Evolutionary conservation across 495 filamentous ascomycete species (phyloP), one percentile per base, ranked within the genome.

Genomic region (Hyaloscypha finlandica): DNA sequence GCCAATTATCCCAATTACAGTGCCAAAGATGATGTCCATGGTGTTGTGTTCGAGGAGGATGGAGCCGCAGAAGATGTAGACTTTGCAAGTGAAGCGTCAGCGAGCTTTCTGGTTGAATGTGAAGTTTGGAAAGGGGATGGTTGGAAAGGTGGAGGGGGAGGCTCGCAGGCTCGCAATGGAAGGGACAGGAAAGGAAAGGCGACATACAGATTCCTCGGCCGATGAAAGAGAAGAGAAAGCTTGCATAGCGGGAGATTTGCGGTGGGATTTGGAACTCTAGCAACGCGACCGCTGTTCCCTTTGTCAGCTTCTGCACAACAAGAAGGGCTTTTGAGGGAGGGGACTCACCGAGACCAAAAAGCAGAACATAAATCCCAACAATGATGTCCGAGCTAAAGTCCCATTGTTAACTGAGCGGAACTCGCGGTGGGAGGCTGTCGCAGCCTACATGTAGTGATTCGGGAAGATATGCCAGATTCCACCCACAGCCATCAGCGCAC

Each of bases 141-240:
- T 45, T 29, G 39, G 14, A 63, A 59, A 16, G 52, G 32, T 60
- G 20, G 30, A 33, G 52, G 29, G 45, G 33, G 20, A 64, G 31
- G 25, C 25, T 25, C 25, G 25, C 25, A 25, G 2, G 25, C 25
- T 25, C 25, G 25, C 25, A 25, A 25, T 25, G 25, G 25, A 25
- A 25, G 25, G 25, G 25, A 25, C 25, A 25, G 25, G 25, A 25
- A 1, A 25, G 25, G 25, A 25, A 25, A 25, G 25, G 8, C 37
- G 6, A 88, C 93, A 80, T 86, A 97, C 93, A 98, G 77, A 93
- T 81, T 76, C 95, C 95, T 72, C 95, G 93, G 61, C 95, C 95
- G 70, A 98, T 76, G 85, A 99, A 98, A 55, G 89, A 93, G 84
- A 97, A 98, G 74, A 98, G 88, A 87, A 99, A 99, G 30, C 90